Percentiles rank a stretch among this genome's conserved stretches.
Evolutionary conservation across 352 stramenopile genomes (phyloP).

Genomic region (Elongisporangium undulatum): DNA sequence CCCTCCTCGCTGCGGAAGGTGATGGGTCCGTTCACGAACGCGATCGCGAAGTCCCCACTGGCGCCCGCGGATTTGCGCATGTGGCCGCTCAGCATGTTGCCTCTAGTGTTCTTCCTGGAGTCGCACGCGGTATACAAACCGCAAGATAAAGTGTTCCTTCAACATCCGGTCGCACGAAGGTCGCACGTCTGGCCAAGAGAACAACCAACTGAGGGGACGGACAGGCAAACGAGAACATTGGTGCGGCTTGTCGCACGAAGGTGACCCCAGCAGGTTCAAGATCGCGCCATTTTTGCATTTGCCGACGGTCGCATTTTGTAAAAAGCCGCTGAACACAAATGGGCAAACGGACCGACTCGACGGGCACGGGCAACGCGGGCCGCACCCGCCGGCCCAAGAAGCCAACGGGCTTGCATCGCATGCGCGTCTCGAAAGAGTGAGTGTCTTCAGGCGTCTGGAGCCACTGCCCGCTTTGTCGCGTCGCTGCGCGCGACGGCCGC

Average conservation of each 20-base stretch:
- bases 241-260: constrained; percentile 4
- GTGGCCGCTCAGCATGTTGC: constrained; percentile 5
- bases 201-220: neutral
- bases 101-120: neutral
- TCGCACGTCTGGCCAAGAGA: neutral
- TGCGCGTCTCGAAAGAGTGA: constrained; percentile 69
- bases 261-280: constrained; percentile 5
- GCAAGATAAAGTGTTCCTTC: neutral
- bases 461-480: neutral
- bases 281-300: neutral
- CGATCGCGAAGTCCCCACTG: constrained; percentile 70
- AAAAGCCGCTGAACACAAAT: neutral
- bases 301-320: neutral
- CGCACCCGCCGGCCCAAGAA: constrained; percentile 19
- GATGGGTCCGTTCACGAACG: constrained; percentile 81
- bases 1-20: constrained; percentile 81
- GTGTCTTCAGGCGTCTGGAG: neutral
- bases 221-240: neutral
- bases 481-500: neutral
- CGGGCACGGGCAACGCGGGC: constrained; percentile 8
- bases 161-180: neutral
- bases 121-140: neutral
- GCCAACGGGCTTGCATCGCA: constrained; percentile 30
- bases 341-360: constrained; percentile 5
- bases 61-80: constrained; percentile 11